Base-by-base conservation (phyloP, 169 alveolate genomes). In the Plasmodium fragile region DNA sequence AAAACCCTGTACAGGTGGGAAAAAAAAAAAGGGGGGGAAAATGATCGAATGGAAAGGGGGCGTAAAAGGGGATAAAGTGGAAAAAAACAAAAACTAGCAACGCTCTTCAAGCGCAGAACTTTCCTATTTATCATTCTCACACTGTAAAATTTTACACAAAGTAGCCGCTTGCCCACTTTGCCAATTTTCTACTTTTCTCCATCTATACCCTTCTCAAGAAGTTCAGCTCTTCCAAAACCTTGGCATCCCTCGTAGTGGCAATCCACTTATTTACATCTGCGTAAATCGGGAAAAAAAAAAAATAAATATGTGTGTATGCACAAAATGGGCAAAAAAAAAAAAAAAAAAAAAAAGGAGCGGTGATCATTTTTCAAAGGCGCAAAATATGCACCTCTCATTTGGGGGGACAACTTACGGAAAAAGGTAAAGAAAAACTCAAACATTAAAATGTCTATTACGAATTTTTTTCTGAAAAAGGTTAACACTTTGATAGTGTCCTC, bases 261-360 rank as follows among this genome's bases (percentile, higher is more conserved):
- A 87, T 87, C 93, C 93, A 87, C 71, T 75, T 75, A 45, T 87
- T 87, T 5, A 81, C 93, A 34, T 81, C 93, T 87, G 52, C 79
- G 59, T 0, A n/a, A 4, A 84, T 22, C n/a, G 59, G 43, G 16
- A 55, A 45, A 59, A 78, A 87, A 6, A 85, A 45, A 13, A 18
- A n/a, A n/a, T 0, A 59, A 1, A 11, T 4, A 59, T 18, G 22
- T 16, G 36, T 25, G 22, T 65, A 65, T 65, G 75, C 36, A 65
- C 30, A 53, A 59, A 87, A 22, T 53, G 71, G n/a, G 79, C 13
- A 18, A 59, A 53, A 85, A 73, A 85, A 28, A 34, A 34, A 34
- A 34, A 34, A 34, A 34, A 39, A 39, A 39, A 34, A 34, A 34
- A 34, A 34, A 39, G 5, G 5, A 71, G 4, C 2, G 7, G 59